phyloP scores from a whole-genome alignment of 2,329 filamentous ascomycete genomes.

The Pseudofabraea citricarpa region DNA sequence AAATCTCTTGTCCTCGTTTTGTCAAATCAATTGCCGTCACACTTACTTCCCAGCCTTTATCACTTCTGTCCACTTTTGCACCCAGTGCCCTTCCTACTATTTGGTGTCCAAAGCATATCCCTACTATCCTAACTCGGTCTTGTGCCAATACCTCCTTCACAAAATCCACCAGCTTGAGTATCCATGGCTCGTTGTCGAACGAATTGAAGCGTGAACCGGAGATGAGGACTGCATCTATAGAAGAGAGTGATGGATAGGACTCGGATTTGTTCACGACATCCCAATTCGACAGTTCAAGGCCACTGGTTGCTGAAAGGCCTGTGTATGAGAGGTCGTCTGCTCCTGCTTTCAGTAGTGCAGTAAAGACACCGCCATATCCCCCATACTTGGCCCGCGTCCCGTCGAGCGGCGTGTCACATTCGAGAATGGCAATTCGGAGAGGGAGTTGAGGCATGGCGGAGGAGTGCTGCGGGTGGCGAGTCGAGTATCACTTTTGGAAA shows the following conservation, averaged over 20 bases:
- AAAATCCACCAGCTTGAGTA: slow-evolving; percentile 67
- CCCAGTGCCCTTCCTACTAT: slow-evolving; percentile 73
- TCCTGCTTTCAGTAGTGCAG: slow-evolving; percentile 49
- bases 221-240: slow-evolving; percentile 78
- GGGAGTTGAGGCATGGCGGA: slow-evolving; percentile 21
- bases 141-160: slow-evolving; percentile 53
- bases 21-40: slow-evolving; percentile 67
- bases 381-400: slow-evolving; percentile 60
- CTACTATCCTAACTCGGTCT: slow-evolving; percentile 64
- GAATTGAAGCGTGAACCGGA: slow-evolving; percentile 72
- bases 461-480: no score
- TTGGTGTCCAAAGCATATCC: slow-evolving; percentile 85
- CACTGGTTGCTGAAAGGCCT: slow-evolving; percentile 32
- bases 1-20: slow-evolving; percentile 64
- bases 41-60: slow-evolving; percentile 75
- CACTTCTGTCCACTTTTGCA: slow-evolving; percentile 59
- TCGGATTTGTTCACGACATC: slow-evolving; percentile 61
- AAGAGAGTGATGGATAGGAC: slow-evolving; percentile 67
- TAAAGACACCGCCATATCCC: slow-evolving; percentile 69
- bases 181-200: slow-evolving; percentile 73
- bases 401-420: slow-evolving; percentile 75
- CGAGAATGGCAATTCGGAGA: slow-evolving; percentile 67
- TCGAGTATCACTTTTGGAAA: no score
- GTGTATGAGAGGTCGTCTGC: slow-evolving; percentile 41
- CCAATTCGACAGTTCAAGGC: slow-evolving; percentile 53